Percentiles rank a stretch among this genome's conserved stretches.
Evolutionary conservation across 192 early-diverging fungal species (phyloP).

Genomic region (Chytriomyces sp.): DNA sequence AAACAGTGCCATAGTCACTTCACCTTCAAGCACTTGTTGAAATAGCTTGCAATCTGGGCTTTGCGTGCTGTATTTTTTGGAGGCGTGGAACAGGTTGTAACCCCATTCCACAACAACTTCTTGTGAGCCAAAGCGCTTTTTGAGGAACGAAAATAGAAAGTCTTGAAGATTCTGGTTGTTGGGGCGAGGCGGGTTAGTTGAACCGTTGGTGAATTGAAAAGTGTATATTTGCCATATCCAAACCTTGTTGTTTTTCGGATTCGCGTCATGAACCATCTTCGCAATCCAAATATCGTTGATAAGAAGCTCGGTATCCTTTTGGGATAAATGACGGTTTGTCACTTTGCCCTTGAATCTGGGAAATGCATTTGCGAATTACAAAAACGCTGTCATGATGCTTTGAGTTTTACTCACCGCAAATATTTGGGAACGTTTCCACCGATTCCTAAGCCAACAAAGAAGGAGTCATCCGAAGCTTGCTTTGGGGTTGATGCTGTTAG

Average conservation of each 20-base stretch:
- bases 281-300: conserved; percentile 63
- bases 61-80: conserved; percentile 7
- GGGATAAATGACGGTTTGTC: not conserved
- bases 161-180: conserved; percentile 46
- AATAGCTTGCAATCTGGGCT: conserved; percentile 50
- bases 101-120: conserved; percentile 65
- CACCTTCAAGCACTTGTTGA: conserved; percentile 48
- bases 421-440: conserved; percentile 21
- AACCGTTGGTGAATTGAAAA: too few relatives aligned
- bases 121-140: conserved; percentile 64
- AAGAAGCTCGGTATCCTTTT: conserved; percentile 29
- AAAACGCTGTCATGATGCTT: too few relatives aligned
- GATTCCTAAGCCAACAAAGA: conserved; percentile 21
- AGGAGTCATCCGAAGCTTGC: too few relatives aligned
- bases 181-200: too few relatives aligned
- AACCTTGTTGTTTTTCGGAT: conserved; percentile 27
- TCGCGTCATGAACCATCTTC: conserved; percentile 54
- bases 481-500: too few relatives aligned
- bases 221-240: not conserved
- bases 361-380: too few relatives aligned
- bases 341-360: not conserved
- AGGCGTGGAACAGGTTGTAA: conserved; percentile 51
- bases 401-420: not conserved
- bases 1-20: not conserved
- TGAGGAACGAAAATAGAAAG: conserved; percentile 63